Base-by-base conservation (phyloP, 2,329 filamentous ascomycete species). In the Aspergillus thermomutatus region DNA sequence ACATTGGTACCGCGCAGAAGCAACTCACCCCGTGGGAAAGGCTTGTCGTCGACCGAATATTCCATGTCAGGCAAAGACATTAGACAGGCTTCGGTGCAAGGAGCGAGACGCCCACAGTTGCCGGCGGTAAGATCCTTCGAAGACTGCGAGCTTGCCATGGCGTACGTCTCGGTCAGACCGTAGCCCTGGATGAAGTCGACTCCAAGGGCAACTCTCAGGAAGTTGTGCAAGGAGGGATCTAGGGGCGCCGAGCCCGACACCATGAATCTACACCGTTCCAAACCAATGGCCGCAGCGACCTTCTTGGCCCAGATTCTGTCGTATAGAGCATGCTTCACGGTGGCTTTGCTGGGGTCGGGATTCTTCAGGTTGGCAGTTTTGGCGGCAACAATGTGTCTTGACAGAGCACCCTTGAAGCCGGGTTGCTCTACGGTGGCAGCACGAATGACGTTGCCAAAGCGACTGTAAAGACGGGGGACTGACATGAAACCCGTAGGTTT, bases 51-150 rank as follows among this genome's bases (percentile, higher is more conserved):
- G 50, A 89, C 85, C 1, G 87, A 83, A 79, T 99, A 99, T 55
- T 97, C 93, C 83, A 97, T 93, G 60, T 97, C 93, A 1, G 93
- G 92, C 6, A 95, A 89, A 52, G 92, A 95, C 71, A 88, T 81
- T 55, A 97, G 81, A 72, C 92, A 96, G 50, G 87, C 78, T 78
- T 99, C 94, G 8, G 83, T 75, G 58, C 80, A 82, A 7, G 86
- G 81, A 59, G 84, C 82, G 0, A 92, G 82, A 4, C 83, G 86
- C 52, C 94, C 94, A 65, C 93, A 93, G 76, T 92, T 96, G 59
- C 91, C 92, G 4, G 87, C 79, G 8, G 82, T 83, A 70, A 90
- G 86, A 73, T 99, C 94, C 49, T 82, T 82, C 2, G 79, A 73
- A 10, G 84, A 68, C 77, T 97, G 94, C 37, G 85, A 83, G 11